These are phyloP conservation scores for Flammula alnicola DNA, from an alignment of 1,284 basidiomycete genomes.

Conservation along the genomic window DNA sequence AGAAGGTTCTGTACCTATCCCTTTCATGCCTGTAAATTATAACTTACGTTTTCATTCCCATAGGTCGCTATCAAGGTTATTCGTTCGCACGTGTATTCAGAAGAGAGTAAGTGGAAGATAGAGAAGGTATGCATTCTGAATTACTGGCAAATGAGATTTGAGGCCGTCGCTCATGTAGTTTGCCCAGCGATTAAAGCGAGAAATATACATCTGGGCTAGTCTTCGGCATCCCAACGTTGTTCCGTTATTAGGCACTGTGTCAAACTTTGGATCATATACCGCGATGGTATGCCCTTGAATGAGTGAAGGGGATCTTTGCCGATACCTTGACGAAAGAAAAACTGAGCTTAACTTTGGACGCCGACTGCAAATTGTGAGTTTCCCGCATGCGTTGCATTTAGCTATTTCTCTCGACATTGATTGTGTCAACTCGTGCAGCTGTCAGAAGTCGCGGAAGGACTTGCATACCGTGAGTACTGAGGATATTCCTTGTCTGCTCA, in stretches of 20 bases:
- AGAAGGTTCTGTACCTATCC: not conserved
- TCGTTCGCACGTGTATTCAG: not conserved
- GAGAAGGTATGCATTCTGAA: not conserved
- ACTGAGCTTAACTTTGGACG: constrained; percentile 15
- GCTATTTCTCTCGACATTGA: not conserved
- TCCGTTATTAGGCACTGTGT: constrained; percentile 25
- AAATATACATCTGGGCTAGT: constrained; percentile 30
- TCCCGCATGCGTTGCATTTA: no score
- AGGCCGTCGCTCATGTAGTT: no score
- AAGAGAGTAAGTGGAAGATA: not conserved
- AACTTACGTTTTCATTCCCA: no score
- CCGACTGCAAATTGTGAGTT: constrained; percentile 27
- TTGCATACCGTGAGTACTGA: not conserved
- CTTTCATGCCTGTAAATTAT: no score
- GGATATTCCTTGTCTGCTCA: no score
- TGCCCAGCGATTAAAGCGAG: constrained; percentile 15
- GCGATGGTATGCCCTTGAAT: constrained; percentile 36
- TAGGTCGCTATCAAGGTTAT: constrained; percentile 3
- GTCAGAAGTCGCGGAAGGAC: not conserved
- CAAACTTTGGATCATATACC: constrained; percentile 26
- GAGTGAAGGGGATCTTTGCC: constrained; percentile 26
- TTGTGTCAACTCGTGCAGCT: not conserved
- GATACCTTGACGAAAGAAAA: constrained; percentile 19
- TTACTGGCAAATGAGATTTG: no score
- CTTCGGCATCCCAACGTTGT: constrained; percentile 31